Base-by-base conservation (phyloP, 768 basidiomycete genomes). In the Amanita pallidorosea region DNA sequence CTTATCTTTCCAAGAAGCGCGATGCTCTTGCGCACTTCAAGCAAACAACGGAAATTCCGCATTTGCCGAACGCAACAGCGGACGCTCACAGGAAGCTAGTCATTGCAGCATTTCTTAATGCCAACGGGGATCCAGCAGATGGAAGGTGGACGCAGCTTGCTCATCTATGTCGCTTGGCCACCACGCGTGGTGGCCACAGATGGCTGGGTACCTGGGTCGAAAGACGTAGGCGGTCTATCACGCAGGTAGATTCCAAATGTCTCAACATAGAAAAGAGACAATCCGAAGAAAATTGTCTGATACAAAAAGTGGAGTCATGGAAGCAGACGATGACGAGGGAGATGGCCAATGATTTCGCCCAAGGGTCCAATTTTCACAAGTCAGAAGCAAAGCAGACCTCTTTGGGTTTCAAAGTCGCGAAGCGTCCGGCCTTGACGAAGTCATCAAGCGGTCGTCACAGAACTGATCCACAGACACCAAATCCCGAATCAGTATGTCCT, bases 191-290 rank as follows among this genome's bases (percentile, higher is more conserved):
- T 13, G 64, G 65, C 31, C 62, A 57, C 58, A 63, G 61, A 42
- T 68, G 60, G 63, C 53, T 66, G 48, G 52, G 62, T 31, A 55
- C 57, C 38, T 50, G 56, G 27, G 54, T 50, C 29, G 61, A 58
- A 56, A 65, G 38, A 51, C 53, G 53, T 34, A 4, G 56, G 48
- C 78, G 55, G 73, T 57, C 64, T 40, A 61, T 63, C 13, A 60
- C 75, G 9, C 67, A 67, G 22, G 72, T 70, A 15, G 78, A 80
- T 58, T 66, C 66, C 41, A 71, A 73, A 33, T 78, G 78, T 76
- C 53, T 64, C 67, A 31, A 31, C 31, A 31, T 31, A 7, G 76
- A 78, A 60, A 63, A 53, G 52, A 64, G 53, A 52, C 66, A 66
- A 60, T 52, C 57, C 20, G 51, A 60, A 40, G 62, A 67, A 41